Conservation (phyloP, 306 rosid genomes). For the Pachyrhizus erosus region DNA sequence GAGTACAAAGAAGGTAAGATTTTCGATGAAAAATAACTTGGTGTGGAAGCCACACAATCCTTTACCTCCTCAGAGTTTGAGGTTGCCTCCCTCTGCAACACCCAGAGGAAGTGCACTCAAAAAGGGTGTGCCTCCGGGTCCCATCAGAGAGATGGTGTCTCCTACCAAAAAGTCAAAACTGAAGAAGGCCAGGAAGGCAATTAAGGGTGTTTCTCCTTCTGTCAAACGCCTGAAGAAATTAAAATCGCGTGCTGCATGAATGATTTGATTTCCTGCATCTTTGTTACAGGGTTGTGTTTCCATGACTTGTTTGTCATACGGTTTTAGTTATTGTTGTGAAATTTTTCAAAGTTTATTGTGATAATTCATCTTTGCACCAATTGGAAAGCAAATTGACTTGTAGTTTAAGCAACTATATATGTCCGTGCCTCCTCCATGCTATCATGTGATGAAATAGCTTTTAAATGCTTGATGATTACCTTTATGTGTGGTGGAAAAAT, state of each 20-base stretch:
- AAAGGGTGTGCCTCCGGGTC: constrained; percentile 96
- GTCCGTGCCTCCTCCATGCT: constrained; percentile 19
- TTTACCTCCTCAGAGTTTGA: constrained; percentile 87
- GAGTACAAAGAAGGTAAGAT: constrained; percentile 82
- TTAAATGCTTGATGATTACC: not conserved
- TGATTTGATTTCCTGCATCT: constrained; percentile 33
- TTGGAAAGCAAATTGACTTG: constrained; percentile 38
- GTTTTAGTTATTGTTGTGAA: constrained; percentile 37
- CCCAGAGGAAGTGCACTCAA: constrained; percentile 99
- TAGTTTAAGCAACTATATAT: not conserved
- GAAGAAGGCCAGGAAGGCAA: constrained; percentile 76
- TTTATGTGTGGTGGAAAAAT: not conserved
- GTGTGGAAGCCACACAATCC: constrained; percentile 96
- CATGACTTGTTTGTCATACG: constrained; percentile 33
- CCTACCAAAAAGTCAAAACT: constrained; percentile 60
- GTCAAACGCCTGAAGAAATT: constrained; percentile 78
- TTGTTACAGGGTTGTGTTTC: constrained; percentile 41
- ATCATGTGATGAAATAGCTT: not conserved
- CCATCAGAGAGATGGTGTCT: constrained; percentile 75
- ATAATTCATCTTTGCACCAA: constrained; percentile 47
- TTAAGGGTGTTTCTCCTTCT: constrained; percentile 53
- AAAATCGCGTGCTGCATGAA: constrained; percentile 53
- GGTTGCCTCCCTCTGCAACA: constrained; percentile 91
- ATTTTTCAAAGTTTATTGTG: constrained; percentile 41
- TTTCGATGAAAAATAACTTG: constrained; percentile 92